phyloP scores from a whole-genome alignment of 306 rosid genomes.

The Malus orientalis region DNA sequence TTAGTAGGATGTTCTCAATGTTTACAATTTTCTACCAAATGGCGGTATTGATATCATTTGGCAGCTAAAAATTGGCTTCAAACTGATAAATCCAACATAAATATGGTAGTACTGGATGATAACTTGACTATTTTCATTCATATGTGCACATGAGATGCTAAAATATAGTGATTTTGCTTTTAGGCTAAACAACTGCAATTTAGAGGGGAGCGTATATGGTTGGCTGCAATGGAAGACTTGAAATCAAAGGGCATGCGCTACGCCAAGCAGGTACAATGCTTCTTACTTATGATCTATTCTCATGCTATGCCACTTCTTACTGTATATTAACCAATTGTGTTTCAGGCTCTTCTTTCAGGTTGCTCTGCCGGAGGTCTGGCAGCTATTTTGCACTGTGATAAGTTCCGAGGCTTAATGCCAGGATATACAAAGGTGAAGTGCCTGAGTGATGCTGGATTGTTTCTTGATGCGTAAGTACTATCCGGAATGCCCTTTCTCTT shows the following conservation, averaged over 20 bases:
- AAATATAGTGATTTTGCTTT: background rate
- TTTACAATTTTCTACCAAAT: background rate
- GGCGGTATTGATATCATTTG: background rate
- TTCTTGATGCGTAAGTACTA: slow-evolving; percentile 74
- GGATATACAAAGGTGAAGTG: slow-evolving; percentile 69
- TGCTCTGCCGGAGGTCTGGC: slow-evolving; percentile 99
- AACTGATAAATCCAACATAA: background rate
- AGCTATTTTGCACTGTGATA: slow-evolving; percentile 82
- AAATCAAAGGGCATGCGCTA: slow-evolving; percentile 76
- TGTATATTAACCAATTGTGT: background rate
- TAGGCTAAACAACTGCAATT: slow-evolving; percentile 66
- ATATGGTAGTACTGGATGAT: background rate
- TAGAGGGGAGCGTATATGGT: slow-evolving; percentile 89
- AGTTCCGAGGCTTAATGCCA: slow-evolving; percentile 57
- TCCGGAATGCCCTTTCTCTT: slow-evolving; percentile 3
- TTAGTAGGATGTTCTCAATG: slow-evolving; percentile 9
- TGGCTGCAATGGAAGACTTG: slow-evolving; percentile 85
- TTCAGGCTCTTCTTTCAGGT: slow-evolving; percentile 91
- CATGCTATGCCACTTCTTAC: background rate
- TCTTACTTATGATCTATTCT: background rate
- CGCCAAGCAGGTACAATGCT: slow-evolving; percentile 60
- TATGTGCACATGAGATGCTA: slow-evolving; percentile 1
- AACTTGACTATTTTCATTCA: background rate
- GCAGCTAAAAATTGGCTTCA: background rate
- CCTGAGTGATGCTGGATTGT: slow-evolving; percentile 91